Percentiles rank a stretch among this genome's conserved stretches.
Conservation (phyloP, 2,329 filamentous ascomycete genomes). For the Colletotrichum chlorophyti region DNA sequence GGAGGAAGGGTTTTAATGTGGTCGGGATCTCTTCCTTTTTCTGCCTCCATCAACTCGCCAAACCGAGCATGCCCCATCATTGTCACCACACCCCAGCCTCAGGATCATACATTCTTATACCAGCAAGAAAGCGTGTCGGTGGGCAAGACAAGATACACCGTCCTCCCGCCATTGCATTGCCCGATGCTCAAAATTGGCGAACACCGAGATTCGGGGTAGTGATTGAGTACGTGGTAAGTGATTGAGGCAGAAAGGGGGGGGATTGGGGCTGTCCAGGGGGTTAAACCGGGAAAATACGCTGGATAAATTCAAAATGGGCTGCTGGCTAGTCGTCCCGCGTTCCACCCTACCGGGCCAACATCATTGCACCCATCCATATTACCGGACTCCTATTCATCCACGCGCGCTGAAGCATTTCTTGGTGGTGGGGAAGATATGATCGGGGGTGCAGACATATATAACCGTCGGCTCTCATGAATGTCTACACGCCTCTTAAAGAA, state of each 20-base stretch:
- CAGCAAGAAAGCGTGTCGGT: no score
- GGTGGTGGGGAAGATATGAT: not conserved
- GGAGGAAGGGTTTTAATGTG: no score
- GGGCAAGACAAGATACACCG: no score
- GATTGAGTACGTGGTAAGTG: not conserved
- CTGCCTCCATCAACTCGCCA: no score
- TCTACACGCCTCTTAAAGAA: not conserved
- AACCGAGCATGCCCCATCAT: no score
- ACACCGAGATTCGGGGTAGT: not conserved
- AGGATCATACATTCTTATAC: no score
- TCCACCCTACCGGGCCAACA: conserved; percentile 26
- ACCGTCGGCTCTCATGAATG: not conserved
- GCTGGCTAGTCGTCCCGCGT: conserved; percentile 28
- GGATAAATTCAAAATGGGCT: conserved; percentile 29
- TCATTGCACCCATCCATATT: conserved; percentile 7
- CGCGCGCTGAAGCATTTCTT: not conserved
- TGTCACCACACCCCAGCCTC: no score
- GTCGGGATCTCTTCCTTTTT: no score
- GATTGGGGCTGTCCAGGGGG: conserved; percentile 8
- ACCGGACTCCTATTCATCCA: conserved; percentile 11
- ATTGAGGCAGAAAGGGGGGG: no score
- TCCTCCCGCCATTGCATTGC: no score
- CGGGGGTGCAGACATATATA: not conserved
- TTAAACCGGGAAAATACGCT: conserved; percentile 31
- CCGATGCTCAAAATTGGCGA: no score